Base-by-base conservation (phyloP, 169 alveolate species). In the Cryptosporidium sp. region DNA sequence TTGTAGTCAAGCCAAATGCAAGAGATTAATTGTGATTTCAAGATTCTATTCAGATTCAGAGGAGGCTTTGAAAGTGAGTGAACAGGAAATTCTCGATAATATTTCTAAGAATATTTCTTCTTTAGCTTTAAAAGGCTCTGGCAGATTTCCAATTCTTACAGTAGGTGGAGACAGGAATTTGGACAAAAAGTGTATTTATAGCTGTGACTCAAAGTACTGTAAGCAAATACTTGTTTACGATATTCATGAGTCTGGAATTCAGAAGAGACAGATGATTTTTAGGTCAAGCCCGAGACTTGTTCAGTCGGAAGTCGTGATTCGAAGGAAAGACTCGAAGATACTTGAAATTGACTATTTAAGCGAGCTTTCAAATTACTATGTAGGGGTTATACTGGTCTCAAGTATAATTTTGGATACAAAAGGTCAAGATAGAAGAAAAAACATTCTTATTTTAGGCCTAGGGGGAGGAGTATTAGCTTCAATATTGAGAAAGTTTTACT, bases 381-480 rank as follows among this genome's bases (percentile, higher is more conserved):
- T 80, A 35, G 89, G 89, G 4, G 89, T 80, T 3, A 37, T 80
- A 16, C 35, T 80, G 5, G 50, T 65, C 7, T 80, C 89, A 26
- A 80, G 80, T 62, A 26, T 80, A 1, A 35, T 73, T 35, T 35
- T 73, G 16, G 50, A 31, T 10, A 29, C 33, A 10, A 50, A 55
- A 31, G 35, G 10, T 35, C 85, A 48, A n/a, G 26, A 23, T 7
- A 41, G 10, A 18, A 48, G 6, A 9, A 33, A 14, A 16, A 65
- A 80, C n/a, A 16, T 39, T 12, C 45, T 80, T 12, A 80, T 80
- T 62, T 67, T 80, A 9, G 89, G 89, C 7, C 69, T 80, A 31
- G 89, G 89, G 8, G 89, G 89, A 16, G 89, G 89, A 16, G 51
- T 80, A 1, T 31, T 80, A 16, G 74, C 89, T 16, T 61, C 80